A percentile compares a stretch with the other conserved stretches of the same genome.
Conservation (phyloP, 192 early-diverging fungal species). For the Backusella macrospora region DNA sequence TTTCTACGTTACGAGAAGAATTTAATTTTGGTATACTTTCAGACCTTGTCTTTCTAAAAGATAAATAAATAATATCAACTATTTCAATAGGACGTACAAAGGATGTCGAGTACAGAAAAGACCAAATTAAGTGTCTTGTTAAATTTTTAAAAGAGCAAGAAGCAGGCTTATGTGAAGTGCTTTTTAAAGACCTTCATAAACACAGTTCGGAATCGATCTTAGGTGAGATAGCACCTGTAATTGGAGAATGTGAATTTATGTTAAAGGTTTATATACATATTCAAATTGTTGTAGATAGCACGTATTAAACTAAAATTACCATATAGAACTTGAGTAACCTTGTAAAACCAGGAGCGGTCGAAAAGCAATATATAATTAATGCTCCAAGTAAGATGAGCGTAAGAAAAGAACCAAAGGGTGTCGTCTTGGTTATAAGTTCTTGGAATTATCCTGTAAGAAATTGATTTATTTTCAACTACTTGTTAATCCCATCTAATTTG, state of each 20-base stretch:
- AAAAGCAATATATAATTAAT: constrained; percentile 41
- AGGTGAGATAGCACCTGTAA: constrained; percentile 12
- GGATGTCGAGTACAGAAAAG: not conserved
- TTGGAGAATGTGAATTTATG: constrained; percentile 16
- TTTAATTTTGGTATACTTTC: constrained; percentile 1
- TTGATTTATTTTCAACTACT: not conserved
- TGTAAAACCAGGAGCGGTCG: constrained; percentile 49
- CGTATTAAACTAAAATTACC: not conserved
- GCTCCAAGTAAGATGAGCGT: constrained; percentile 49
- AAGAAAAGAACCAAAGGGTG: constrained; percentile 77
- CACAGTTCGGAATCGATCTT: not conserved
- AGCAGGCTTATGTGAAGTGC: not conserved
- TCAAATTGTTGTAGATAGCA: not conserved
- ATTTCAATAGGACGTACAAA: not conserved
- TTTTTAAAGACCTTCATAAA: constrained; percentile 13
- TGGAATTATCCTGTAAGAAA: constrained; percentile 59
- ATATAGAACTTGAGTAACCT: constrained; percentile 61
- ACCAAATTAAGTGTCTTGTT: not conserved
- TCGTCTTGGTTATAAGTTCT: constrained; percentile 64
- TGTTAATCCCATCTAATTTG: not conserved
- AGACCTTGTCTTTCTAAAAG: not conserved
- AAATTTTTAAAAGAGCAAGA: constrained; percentile 14
- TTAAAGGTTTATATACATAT: constrained; percentile 4
- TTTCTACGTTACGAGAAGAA: not conserved
- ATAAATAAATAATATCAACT: not conserved